Base-by-base conservation (phyloP, 1,284 basidiomycete genomes). In the Apiotrichum porosum region DNA sequence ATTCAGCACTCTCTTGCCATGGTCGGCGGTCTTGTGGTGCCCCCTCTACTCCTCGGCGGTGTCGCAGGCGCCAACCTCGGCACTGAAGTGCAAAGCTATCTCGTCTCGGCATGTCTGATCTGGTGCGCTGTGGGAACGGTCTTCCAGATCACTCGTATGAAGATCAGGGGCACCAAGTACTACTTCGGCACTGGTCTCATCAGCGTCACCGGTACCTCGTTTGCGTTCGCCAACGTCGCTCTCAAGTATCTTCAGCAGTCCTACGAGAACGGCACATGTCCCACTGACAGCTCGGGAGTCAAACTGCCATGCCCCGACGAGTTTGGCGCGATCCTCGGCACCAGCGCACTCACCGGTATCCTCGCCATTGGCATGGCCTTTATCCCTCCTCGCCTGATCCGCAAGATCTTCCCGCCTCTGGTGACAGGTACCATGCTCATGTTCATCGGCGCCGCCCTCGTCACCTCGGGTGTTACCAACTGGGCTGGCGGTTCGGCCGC, bases 1-100 rank as follows among this genome's bases (percentile, higher is more conserved):
- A 47, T 63, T 9, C 63, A 65, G 43, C 63, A 65, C 57, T 51
- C 61, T 2, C 49, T 65, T 17, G 63, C 63, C 14, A 65, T 65
- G 63, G 57, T 61, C 22, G 63, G 61, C 22, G 61, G 63, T 30
- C 49, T 65, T 19, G 58, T 63, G 21, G 58, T 57, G 12, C 63
- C 63, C 1, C 63, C 63, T 13, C 53, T 65, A 8, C 55, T 65
- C 4, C 53, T 65, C 28, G 57, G 52, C 10, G 62, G 62, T 19
- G 45, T 47, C 2, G 52, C 61, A 6, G 62, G 62, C 18, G 60
- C 60, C 35, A 54, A 51, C 49, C 52, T 63, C 19, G 58, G 60
- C 32, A 47, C 58, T 2, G 58, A 56, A 2, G 31, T 54, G 14
- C 58, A 61, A 39, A 51, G 52, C 5, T 66, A 66, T 56, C 58